phyloP scores from a whole-genome alignment of 768 basidiomycete species.

The Termitomyces eurrhizus region DNA sequence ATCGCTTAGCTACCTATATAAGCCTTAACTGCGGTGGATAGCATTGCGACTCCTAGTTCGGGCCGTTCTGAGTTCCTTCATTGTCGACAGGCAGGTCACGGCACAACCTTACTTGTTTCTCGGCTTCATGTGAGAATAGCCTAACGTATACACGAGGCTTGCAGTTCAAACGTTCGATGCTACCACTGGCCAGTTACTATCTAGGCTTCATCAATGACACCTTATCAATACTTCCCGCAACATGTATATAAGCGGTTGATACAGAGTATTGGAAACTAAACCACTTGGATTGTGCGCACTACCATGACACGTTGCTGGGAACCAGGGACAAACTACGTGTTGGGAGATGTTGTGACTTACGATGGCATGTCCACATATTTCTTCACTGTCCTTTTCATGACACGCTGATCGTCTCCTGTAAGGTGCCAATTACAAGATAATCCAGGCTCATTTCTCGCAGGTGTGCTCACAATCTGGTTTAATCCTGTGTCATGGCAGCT shows the following conservation, averaged over 20 bases:
- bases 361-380: slow-evolving; percentile 35
- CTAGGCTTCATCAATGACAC: background rate
- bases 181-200: background rate
- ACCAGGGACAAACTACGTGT: slow-evolving; percentile 5
- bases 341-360: slow-evolving; percentile 46
- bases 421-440: slow-evolving; percentile 64
- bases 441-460: slow-evolving; percentile 70
- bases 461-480: slow-evolving; percentile 25
- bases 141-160: background rate
- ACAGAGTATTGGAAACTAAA: background rate
- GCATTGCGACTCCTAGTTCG: background rate
- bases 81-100: background rate
- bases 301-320: slow-evolving; percentile 12
- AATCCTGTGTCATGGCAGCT: background rate
- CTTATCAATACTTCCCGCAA: background rate
- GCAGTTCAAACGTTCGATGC: background rate
- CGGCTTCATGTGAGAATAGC: background rate
- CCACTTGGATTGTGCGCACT: background rate
- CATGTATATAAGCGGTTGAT: slow-evolving; percentile 1
- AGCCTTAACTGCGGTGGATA: background rate
- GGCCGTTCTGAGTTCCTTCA: background rate
- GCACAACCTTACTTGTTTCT: background rate
- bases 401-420: background rate
- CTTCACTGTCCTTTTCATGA: background rate
- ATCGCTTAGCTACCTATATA: too few relatives aligned